Evolutionary conservation across 2,329 filamentous ascomycete genomes (phyloP), one percentile per base, ranked within the genome.

Genomic region (Cladosporium sp.): DNA sequence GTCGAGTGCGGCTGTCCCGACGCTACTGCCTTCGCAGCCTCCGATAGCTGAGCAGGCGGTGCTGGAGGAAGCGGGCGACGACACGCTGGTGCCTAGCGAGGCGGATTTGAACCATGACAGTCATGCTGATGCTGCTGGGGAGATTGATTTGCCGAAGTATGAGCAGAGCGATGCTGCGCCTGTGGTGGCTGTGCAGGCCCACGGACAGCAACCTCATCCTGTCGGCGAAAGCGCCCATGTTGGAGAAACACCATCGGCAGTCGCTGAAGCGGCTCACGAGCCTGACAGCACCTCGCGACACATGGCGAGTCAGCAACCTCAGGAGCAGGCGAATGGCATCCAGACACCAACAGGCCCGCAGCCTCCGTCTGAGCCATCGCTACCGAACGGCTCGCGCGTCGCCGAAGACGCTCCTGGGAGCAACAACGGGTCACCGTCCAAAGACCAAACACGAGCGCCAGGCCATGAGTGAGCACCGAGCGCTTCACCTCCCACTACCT

Each of bases 81-180:
- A 35, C 8, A 43, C 43, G 31, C 10, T 48, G 10, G 45, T 46
- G 7, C 40, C 51, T 11, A 33, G 16, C 19, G 45, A 48, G 33
- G 5, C 38, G 3, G 32, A 33, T 16, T 11, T 43, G 2, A 43
- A 34, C n/a, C 46, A 54, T 33, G 56, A 58, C 38, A 61, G 58
- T 35, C 59, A 59, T 45, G 54, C 55, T 2, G 57, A 61, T 37
- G 58, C 59, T 8, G 34, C 28, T 11, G 58, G 50, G 5, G 43
- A 22, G 2, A 33, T 45, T 5, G 49, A 34, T 32, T 42, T 61
- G 37, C 59, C 59, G 14, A 49, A 48, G n/a, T 61, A 61, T 52
- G 58, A 60, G 49, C 53, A 38, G 16, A 13, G 35, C 52, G 46
- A 59, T 53, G 44, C 31, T 28, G 28, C 37, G n/a, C 35, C n/a